Conservation (phyloP, 2,329 filamentous ascomycete genomes). For the Thelonectria discophora region DNA sequence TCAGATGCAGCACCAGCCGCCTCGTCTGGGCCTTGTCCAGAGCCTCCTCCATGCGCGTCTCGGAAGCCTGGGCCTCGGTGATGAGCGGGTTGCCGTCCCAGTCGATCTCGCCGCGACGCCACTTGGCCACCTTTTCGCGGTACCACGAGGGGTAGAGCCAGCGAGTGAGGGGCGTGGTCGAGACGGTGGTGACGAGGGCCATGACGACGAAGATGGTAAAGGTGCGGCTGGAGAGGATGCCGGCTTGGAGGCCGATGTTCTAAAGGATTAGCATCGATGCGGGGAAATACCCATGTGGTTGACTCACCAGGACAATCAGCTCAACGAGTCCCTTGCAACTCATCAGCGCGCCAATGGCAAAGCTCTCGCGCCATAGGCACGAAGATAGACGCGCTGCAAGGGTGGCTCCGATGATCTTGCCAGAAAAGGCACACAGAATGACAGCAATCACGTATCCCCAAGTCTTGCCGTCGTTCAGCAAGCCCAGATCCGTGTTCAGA, state of each 20-base stretch:
- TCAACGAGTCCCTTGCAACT: slow-evolving; percentile 96
- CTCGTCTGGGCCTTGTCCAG: slow-evolving; percentile 41
- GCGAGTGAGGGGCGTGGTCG: slow-evolving; percentile 80
- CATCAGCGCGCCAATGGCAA: slow-evolving; percentile 90
- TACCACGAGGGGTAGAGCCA: slow-evolving; percentile 76
- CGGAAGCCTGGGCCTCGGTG: slow-evolving; percentile 37
- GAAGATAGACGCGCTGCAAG: slow-evolving; percentile 74
- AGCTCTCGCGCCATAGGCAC: slow-evolving; percentile 88
- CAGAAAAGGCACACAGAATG: slow-evolving; percentile 81
- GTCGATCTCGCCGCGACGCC: slow-evolving; percentile 87
- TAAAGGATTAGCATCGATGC: slow-evolving; percentile 34
- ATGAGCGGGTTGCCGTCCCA: slow-evolving; percentile 67
- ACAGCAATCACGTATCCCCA: slow-evolving; percentile 93
- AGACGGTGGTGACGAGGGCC: slow-evolving; percentile 86
- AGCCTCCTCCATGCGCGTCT: slow-evolving; percentile 40
- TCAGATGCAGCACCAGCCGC: slow-evolving; percentile 41
- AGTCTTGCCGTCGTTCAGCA: slow-evolving; percentile 80
- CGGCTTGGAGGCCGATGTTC: slow-evolving; percentile 82
- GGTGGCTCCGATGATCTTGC: slow-evolving; percentile 85
- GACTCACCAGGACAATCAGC: slow-evolving; percentile 85
- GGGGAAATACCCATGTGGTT: too few relatives aligned
- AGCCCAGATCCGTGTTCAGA: slow-evolving; percentile 84
- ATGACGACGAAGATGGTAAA: slow-evolving; percentile 97
- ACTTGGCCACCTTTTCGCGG: slow-evolving; percentile 60
- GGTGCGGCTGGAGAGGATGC: slow-evolving; percentile 80